A percentile compares a stretch with the other conserved stretches of the same genome.
Conservation (phyloP, 2,329 filamentous ascomycete species). For the Paecilomyces formosus region DNA sequence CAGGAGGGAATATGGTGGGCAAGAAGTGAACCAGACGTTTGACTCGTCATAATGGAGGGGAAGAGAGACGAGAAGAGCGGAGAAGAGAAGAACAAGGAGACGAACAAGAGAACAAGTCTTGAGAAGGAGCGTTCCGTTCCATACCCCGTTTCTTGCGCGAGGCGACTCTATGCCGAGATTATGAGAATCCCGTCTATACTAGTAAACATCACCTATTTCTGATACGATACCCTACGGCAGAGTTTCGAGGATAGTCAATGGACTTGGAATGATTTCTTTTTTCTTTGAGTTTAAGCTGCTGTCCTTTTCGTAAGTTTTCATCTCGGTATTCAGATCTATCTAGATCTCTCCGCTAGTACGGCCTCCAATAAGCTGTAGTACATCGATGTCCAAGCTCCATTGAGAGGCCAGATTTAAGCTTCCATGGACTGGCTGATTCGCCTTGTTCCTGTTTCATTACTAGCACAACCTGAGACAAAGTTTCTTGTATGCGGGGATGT, state of each 20-base stretch:
- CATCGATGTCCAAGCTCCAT: too few relatives aligned
- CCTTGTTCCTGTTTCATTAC: neutral
- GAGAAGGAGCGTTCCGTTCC: neutral
- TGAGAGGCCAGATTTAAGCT: neutral
- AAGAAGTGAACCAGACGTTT: neutral
- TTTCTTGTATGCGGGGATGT: neutral
- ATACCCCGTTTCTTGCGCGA: neutral
- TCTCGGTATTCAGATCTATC: neutral
- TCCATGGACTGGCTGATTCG: neutral
- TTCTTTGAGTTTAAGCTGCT: neutral
- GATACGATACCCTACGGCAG: constrained; percentile 37
- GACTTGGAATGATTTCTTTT: neutral
- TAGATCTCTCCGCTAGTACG: too few relatives aligned
- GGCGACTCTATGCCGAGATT: neutral
- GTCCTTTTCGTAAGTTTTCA: neutral
- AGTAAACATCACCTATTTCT: constrained; percentile 32
- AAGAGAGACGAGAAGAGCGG: neutral
- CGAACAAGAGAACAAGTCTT: neutral
- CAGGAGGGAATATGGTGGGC: neutral
- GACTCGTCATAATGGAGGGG: neutral
- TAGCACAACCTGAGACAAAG: neutral
- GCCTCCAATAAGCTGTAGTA: too few relatives aligned
- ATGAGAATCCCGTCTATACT: constrained; percentile 21
- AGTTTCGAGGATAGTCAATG: constrained; percentile 16
- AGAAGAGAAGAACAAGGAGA: neutral